A percentile compares a stretch with the other conserved stretches of the same genome.
phyloP scores from a whole-genome alignment of 2,329 filamentous ascomycete genomes.

The Diaporthe sp. region DNA sequence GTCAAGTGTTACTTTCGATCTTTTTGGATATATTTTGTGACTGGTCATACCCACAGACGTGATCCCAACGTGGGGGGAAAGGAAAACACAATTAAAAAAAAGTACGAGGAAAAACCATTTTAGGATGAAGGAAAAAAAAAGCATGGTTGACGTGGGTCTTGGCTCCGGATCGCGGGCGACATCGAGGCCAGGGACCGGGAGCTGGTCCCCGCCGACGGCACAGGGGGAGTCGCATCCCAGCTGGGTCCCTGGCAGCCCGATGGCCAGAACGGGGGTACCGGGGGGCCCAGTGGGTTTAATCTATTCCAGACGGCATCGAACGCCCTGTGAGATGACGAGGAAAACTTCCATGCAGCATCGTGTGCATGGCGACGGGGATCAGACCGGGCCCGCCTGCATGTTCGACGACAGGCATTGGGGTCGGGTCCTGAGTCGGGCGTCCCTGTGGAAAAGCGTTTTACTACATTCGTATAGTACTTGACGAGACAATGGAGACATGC shows the following conservation, averaged over 20 bases:
- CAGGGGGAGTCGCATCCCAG: constrained; percentile 27
- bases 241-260: constrained; percentile 19
- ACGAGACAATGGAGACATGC: not conserved
- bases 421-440: constrained; percentile 21
- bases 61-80: constrained; percentile 11
- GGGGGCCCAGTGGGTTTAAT: constrained; percentile 11
- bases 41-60: constrained; percentile 4
- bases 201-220: constrained; percentile 28
- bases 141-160: constrained; percentile 27
- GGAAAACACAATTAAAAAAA: not conserved
- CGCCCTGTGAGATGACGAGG: constrained; percentile 31
- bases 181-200: constrained; percentile 29
- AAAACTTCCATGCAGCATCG: constrained; percentile 24
- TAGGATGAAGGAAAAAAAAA: not conserved
- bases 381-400: constrained; percentile 29
- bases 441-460: not conserved
- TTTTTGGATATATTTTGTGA: not conserved
- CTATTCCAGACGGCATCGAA: constrained; percentile 24
- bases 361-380: constrained; percentile 30
- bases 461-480: not conserved
- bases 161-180: constrained; percentile 30
- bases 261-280: constrained; percentile 21
- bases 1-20: not conserved
- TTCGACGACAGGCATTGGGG: constrained; percentile 10
- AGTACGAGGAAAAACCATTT: not conserved